Base-by-base conservation (phyloP, 164 flowering plant species). In the Magnolia kwangsiensis region DNA sequence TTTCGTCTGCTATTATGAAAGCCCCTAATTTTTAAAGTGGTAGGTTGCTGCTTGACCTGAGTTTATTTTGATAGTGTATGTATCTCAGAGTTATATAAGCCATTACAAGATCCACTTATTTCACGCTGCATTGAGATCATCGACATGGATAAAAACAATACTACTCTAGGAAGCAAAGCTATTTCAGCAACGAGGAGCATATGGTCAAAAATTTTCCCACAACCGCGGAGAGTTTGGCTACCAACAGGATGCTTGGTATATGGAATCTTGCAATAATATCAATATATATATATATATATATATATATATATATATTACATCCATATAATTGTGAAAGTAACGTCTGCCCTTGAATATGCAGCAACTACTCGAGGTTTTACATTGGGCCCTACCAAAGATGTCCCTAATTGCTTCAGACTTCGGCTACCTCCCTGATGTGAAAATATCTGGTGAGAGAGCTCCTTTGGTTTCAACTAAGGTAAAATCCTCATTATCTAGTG, bases 191-290 rank as follows among this genome's bases (percentile, higher is more conserved):
- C 88, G 63, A 88, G 72, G 83, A 84, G 84, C 77, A 79, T 93
- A 37, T 91, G 86, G 92, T 85, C 98, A 66, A 92, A 94, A 85
- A 69, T 90, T 31, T 85, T 86, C 72, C 99, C 99, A 50, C 90
- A 81, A 81, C 89, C 97, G 74, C 90, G 81, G 81, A 89, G 95
- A 85, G 87, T 89, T 80, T 96, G 99, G 99, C 81, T 96, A 71
- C 99, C 99, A 74, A 96, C 99, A 75, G 99, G 99, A 72, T 94
- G 93, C 84, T 83, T 96, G 95, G 99, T 96, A 87, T 67, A 23
- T 8, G 14, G 50, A 21, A 67, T 14, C 16, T 31, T 27, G 3
- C 11, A 7, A 69, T 68, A 8, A 51, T 16, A 45, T 55, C 27
- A 24, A 24, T 24, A 24, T 24, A 24, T 24, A 24, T 24, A 24